A percentile compares a stretch with the other conserved stretches of the same genome.
Conservation (phyloP, 441 rosid genomes). For the Macaranga tanarius region DNA sequence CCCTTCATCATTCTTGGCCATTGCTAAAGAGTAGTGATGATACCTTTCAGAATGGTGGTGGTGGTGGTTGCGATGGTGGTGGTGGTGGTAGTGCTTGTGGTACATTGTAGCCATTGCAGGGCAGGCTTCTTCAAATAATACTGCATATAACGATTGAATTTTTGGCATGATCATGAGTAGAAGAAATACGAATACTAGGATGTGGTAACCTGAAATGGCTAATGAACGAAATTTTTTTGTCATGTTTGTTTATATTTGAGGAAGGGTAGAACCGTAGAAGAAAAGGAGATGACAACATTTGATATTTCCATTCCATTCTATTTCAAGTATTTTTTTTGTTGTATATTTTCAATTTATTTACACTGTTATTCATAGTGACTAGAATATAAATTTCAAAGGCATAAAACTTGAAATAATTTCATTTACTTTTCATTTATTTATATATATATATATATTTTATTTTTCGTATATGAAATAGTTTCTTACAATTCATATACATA, state of each 20-base stretch:
- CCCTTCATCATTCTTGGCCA: background rate
- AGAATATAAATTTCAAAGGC: too few relatives aligned
- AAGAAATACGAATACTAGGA: background rate
- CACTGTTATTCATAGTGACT: too few relatives aligned
- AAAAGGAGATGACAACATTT: too few relatives aligned
- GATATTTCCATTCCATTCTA: too few relatives aligned
- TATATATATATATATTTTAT: too few relatives aligned
- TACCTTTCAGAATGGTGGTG: background rate
- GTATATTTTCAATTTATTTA: too few relatives aligned
- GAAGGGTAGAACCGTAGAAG: background rate
- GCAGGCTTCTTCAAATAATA: background rate
- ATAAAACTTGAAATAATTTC: too few relatives aligned
- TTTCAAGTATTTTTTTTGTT: too few relatives aligned
- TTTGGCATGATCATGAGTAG: conserved; percentile 4
- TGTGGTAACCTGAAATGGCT: background rate
- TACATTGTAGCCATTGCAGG: background rate
- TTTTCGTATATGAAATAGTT: too few relatives aligned
- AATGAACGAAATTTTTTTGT: background rate
- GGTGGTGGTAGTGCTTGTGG: background rate
- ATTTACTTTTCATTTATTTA: too few relatives aligned
- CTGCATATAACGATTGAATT: background rate
- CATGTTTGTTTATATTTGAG: background rate
- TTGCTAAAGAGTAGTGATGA: background rate
- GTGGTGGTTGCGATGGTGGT: background rate
- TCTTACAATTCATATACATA: too few relatives aligned